Evolutionary conservation across 2,329 filamentous ascomycete genomes (phyloP).

Genomic region (Phialemoniopsis sp.): DNA sequence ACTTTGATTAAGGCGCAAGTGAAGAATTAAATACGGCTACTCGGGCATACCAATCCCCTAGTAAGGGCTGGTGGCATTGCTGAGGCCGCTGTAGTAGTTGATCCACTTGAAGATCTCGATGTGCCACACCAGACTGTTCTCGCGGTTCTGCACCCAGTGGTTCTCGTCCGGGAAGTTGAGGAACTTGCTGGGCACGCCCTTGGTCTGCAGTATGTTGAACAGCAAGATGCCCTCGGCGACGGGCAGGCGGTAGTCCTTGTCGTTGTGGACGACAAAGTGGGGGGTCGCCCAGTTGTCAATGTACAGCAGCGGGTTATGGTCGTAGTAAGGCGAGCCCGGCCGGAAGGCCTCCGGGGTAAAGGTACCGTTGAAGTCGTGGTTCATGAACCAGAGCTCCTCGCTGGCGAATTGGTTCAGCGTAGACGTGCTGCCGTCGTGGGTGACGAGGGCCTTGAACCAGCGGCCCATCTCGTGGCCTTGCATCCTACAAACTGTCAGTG

Average conservation of each 20-base stretch:
- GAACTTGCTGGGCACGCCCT: constrained; percentile 61
- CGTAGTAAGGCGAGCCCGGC: constrained; percentile 30
- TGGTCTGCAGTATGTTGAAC: constrained; percentile 64
- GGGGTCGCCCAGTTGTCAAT: constrained; percentile 62
- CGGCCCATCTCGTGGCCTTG: constrained; percentile 48
- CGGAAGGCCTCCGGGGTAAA: constrained; percentile 7
- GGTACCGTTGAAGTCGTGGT: constrained; percentile 43
- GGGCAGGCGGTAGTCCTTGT: constrained; percentile 63
- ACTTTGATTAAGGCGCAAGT: no score
- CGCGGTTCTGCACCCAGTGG: constrained; percentile 66
- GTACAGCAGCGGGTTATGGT: constrained; percentile 42
- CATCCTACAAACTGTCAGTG: constrained; percentile 28
- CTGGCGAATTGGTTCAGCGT: constrained; percentile 25
- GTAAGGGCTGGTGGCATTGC: constrained; percentile 9
- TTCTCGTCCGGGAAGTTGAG: constrained; percentile 70
- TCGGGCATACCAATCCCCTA: no score
- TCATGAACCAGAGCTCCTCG: constrained; percentile 30
- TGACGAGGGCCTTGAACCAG: constrained; percentile 53
- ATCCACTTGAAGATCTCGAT: constrained; percentile 65
- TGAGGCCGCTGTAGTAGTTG: constrained; percentile 44
- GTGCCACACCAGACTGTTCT: constrained; percentile 68
- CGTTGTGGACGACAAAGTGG: constrained; percentile 66
- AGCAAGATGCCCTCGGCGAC: constrained; percentile 64
- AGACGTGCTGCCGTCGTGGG: constrained; percentile 42
- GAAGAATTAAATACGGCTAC: no score